Percentiles rank a stretch among this genome's conserved stretches.
phyloP scores from a whole-genome alignment of 805 yeast species.

The Teunomyces barrocoloradensis region DNA sequence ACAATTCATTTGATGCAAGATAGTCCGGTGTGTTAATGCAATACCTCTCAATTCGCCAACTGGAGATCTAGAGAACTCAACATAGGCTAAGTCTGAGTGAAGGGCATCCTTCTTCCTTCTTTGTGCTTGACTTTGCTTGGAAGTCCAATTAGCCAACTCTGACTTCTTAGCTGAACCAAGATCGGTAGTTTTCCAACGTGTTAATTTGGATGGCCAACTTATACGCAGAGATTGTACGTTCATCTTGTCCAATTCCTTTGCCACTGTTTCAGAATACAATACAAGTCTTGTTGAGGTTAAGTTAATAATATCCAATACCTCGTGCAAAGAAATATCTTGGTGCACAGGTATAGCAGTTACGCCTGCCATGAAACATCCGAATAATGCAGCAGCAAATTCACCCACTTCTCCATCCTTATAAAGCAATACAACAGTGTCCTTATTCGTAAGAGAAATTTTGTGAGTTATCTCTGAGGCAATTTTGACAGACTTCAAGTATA shows the following conservation, averaged over 20 bases:
- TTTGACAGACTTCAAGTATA: constrained; percentile 78
- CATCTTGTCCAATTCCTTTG: constrained; percentile 68
- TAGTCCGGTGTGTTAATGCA: constrained; percentile 84
- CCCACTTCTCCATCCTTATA: constrained; percentile 81
- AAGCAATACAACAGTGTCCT: constrained; percentile 80
- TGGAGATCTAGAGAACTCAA: constrained; percentile 87
- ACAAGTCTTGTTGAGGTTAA: constrained; percentile 76
- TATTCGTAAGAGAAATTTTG: constrained; percentile 68
- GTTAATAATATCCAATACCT: constrained; percentile 68
- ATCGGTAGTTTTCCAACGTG: constrained; percentile 82
- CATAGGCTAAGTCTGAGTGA: constrained; percentile 71
- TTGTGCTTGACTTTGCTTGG: constrained; percentile 12
- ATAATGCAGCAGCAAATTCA: constrained; percentile 80
- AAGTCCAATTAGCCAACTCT: constrained; percentile 28
- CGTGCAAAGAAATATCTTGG: constrained; percentile 64
- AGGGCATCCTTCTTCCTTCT: constrained; percentile 11
- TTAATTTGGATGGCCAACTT: constrained; percentile 73
- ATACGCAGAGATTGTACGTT: constrained; percentile 41
- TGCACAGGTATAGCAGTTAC: constrained; percentile 93
- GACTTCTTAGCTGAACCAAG: constrained; percentile 59
- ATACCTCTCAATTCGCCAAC: constrained; percentile 92
- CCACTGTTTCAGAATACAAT: constrained; percentile 75
- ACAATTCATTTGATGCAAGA: constrained; percentile 83
- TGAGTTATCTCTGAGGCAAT: constrained; percentile 81
- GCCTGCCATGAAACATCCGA: constrained; percentile 92